Evolutionary conservation across 805 yeast species (phyloP), one percentile per base, ranked within the genome.

Genomic region (Pichia thaimueangensis): DNA sequence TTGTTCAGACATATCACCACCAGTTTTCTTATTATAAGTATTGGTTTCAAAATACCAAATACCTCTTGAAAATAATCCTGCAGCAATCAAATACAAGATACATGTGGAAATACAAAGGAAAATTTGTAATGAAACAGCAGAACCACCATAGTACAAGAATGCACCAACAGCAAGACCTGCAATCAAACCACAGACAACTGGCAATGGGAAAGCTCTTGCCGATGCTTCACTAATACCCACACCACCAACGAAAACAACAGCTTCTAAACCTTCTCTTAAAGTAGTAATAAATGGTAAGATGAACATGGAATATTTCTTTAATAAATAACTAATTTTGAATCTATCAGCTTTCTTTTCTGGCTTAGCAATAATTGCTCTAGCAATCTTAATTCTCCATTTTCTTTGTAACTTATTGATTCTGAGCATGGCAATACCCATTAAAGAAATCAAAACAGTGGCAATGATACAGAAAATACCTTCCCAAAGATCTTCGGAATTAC

Each of bases 391-490:
- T 71, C 96, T 80, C 98, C 98, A 91, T 69, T 91, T 91, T 53
- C 79, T 91, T 68, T 87, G 88, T 95, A 89, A 86, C 71, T 89
- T 88, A 71, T 89, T 89, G 64, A 91, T 74, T 67, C 97, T 79
- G 59, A 91, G 75, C 96, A 91, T 86, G 45, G 97, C 95, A 57
- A 91, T 75, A 63, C 98, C 97, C 97, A 91, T 89, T 55, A 83
- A 55, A 11, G 96, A 77, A 59, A 91, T 91, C 78, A 91, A 77
- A 36, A 86, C 68, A 0, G 95, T 78, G 3, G 97, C 98, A 62
- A 91, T 80, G 52, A 91, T 68, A 66, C 94, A 86, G 62, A 91
- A 88, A 45, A 86, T 71, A 70, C 97, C 97, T 74, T 91, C 98
- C 97, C 97, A 91, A 45, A 91, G 64, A 62, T 91, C 97, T 63